Evolutionary conservation across 495 filamentous ascomycete species (phyloP).

Genomic region (Talaromyces ruber): DNA sequence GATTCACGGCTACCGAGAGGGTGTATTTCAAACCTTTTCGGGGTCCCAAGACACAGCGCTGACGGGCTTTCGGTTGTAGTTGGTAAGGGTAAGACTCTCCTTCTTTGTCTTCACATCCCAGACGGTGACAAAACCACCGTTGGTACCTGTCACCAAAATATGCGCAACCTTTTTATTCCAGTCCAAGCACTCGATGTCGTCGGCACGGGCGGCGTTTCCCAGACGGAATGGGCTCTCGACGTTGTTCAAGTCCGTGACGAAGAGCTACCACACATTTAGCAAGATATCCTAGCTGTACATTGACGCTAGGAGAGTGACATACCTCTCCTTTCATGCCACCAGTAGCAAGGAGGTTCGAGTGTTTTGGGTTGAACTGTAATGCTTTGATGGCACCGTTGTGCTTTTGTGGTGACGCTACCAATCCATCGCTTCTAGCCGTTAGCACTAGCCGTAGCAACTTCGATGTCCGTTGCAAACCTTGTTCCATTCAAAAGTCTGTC

Average conservation of each 20-base stretch:
- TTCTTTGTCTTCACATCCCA: constrained; percentile 98
- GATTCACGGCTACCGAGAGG: background rate
- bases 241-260: constrained; percentile 89
- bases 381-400: constrained; percentile 91
- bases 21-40: constrained; percentile 44
- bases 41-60: constrained; percentile 97
- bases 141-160: constrained; percentile 90
- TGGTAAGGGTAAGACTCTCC: constrained; percentile 91
- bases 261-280: constrained; percentile 44
- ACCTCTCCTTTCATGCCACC: constrained; percentile 88
- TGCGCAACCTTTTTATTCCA: constrained; percentile 99
- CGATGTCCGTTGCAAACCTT: constrained; percentile 28
- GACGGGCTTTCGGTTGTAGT: constrained; percentile 82
- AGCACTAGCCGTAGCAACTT: constrained; percentile 12
- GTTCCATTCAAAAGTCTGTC: constrained; percentile 67
- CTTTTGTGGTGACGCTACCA: constrained; percentile 83
- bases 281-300: background rate
- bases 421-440: constrained; percentile 50
- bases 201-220: constrained; percentile 79
- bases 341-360: constrained; percentile 84
- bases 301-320: background rate
- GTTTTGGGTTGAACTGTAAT: constrained; percentile 94
- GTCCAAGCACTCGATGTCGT: constrained; percentile 90
- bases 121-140: constrained; percentile 91
- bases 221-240: constrained; percentile 78